Evolutionary conservation across 2,329 filamentous ascomycete genomes (phyloP), one percentile per base, ranked within the genome.

Genomic region (Hypomyces rosellus): DNA sequence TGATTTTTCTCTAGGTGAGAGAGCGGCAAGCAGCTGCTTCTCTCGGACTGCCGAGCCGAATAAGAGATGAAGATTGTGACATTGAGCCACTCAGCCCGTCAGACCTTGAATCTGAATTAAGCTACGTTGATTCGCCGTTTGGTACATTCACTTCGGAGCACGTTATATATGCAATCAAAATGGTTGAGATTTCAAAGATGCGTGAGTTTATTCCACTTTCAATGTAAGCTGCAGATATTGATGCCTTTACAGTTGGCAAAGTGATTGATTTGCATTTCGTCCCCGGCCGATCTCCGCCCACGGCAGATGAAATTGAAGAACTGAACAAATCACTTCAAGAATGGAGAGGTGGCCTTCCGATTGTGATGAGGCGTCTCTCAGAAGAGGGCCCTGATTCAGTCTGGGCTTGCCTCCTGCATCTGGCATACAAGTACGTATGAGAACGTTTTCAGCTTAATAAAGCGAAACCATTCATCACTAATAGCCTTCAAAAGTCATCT

Each of bases 11-110:
- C 1, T 14, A 69, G 63, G 66, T 69, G 2, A 61, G 67, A 7
- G 68, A 70, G 45, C 54, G 68, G 22, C 68, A 70, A 48, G 65
- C 66, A 0, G 65, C 67, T 1, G 67, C 66, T 4, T 67, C 68
- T 0, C 49, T 69, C 0, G 68, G 68, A 0, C 54, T 70, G 1
- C 68, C 67, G 0, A 68, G 67, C 34, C 59, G 68, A 12, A 69
- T 70, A 14, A 52, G 68, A 41, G 67, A 70, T 25, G 66, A 69
- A 25, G 67, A 70, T 49, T 69, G 68, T 41, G 68, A 70, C 18
- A 66, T 69, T 37, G 67, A 70, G 50, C 62, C 64, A 0, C 46
- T 70, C 8, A 61, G 55, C 5, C 50, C 59, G 0, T 50, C 59
- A 12, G 68, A 70, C 44, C 53, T 69, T 3, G 62, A 65, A 15